Evolutionary conservation across 208 protist genomes (phyloP), one percentile per base, ranked within the genome.

Genomic region (Phytomonas sp.): DNA sequence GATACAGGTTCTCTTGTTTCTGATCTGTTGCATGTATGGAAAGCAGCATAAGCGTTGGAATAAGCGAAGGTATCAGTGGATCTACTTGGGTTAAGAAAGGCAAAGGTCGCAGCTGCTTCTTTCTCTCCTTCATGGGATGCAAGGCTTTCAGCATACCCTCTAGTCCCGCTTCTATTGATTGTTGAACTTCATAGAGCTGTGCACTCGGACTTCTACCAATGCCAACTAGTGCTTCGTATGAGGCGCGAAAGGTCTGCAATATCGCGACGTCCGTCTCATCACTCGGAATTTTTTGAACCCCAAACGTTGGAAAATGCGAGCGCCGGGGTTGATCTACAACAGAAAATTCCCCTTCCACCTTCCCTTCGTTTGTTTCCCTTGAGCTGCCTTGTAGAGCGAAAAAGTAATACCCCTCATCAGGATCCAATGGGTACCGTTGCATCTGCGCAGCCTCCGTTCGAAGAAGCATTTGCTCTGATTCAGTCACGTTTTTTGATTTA

Each of bases 181-280:
- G 75, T 70, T 93, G 85, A 9, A 90, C 71, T 62, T 93, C 83
- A 60, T 87, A 70, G 34, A 87, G 62, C 77, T 93, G 88, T 31
- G 83, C 81, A 66, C 87, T 89, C 4, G 77, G 78, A 17, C 70
- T 43, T 26, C 84, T 71, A 15, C 83, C 84, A 28, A 91, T 64
- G 30, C 88, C 88, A 15, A 91, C 60, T 46, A 93, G 59, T 32
- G 79, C 69, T 32, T 93, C 83, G 71, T 91, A 91, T 34, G 77
- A 86, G 34, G 78, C 77, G 28, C 83, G 80, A 33, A 90, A 61
- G 17, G 83, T 88, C 28, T 70, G 66, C 11, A 88, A 67, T 43
- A 89, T 74, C 20, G 66, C 40, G 0, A 87, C 74, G 66, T 76
- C 78, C 6, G 85, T 20, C 26, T 82, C 76, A 61, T 88, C 83